Evolutionary conservation across 2,329 filamentous ascomycete genomes (phyloP).

Genomic region (Septoria linicola): DNA sequence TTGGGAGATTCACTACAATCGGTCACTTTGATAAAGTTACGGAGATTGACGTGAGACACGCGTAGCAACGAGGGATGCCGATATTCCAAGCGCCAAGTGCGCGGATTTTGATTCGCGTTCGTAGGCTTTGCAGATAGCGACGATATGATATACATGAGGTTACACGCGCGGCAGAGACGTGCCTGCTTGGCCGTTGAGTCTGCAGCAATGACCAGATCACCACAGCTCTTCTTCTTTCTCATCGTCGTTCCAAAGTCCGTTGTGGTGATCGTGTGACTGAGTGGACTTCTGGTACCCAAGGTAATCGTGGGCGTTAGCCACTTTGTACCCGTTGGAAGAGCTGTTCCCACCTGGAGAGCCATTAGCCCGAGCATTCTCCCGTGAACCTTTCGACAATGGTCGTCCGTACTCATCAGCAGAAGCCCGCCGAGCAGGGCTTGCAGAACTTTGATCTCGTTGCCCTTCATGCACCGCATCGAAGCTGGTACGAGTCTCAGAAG

Average conservation of each 20-base stretch:
- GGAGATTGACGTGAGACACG: too few species aligned
- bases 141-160: conserved; percentile 4
- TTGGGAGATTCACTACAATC: too few species aligned
- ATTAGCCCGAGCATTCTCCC: conserved; percentile 29
- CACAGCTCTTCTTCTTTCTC: conserved; percentile 34
- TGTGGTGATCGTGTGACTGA: conserved; percentile 28
- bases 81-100: conserved; percentile 4
- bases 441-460: conserved; percentile 12
- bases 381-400: conserved; percentile 18
- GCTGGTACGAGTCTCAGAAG: conserved; percentile 18
- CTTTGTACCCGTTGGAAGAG: conserved; percentile 33
- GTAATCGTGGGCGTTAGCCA: conserved; percentile 38
- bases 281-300: conserved; percentile 36
- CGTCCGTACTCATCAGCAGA: conserved; percentile 25
- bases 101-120: neutral
- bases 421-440: conserved; percentile 10
- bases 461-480: conserved; percentile 30
- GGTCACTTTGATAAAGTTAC: too few species aligned
- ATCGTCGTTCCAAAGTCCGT: conserved; percentile 36
- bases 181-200: neutral
- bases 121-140: conserved; percentile 10
- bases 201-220: conserved; percentile 23
- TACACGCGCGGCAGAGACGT: neutral
- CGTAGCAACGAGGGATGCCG: too few species aligned
- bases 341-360: conserved; percentile 19